A percentile compares a stretch with the other conserved stretches of the same genome.
phyloP scores from a whole-genome alignment of 2,329 filamentous ascomycete species.

The Metarhizium rileyi region DNA sequence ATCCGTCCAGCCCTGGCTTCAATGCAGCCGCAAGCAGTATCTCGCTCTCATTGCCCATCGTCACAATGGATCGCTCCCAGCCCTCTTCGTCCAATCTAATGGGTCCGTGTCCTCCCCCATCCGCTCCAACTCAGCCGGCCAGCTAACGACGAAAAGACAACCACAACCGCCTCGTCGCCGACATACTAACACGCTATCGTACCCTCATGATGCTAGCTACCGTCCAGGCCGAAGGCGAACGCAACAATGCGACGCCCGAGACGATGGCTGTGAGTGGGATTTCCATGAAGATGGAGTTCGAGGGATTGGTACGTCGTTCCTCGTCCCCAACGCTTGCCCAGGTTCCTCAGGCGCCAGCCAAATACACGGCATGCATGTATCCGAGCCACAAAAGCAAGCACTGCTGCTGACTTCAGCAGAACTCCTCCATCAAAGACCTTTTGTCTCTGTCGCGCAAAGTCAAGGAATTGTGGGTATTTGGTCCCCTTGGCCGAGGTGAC shows the following conservation, averaged over 20 bases:
- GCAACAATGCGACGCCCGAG: conserved; percentile 29
- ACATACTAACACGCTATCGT: conserved; percentile 34
- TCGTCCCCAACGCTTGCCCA: neutral
- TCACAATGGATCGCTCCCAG: conserved; percentile 24
- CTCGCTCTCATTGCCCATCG: neutral
- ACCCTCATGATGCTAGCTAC: conserved; percentile 34
- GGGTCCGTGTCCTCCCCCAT: conserved; percentile 16
- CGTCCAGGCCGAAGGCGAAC: conserved; percentile 30
- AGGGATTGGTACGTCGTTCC: conserved; percentile 25
- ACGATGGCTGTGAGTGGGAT: conserved; percentile 32
- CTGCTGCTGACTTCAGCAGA: conserved; percentile 16
- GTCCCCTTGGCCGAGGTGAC: conserved; percentile 30
- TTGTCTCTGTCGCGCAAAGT: conserved; percentile 32
- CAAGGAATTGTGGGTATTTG: conserved; percentile 37
- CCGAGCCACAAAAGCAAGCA: too few species aligned
- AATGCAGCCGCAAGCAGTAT: neutral
- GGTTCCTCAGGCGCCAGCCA: too few species aligned
- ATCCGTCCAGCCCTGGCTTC: neutral
- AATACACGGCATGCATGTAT: too few species aligned
- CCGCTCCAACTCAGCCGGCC: neutral
- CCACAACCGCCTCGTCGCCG: conserved; percentile 34
- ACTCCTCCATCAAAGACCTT: conserved; percentile 34
- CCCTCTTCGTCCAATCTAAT: conserved; percentile 24
- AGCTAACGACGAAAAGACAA: conserved; percentile 23
- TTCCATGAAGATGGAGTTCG: conserved; percentile 36